Percentiles rank a stretch among this genome's conserved stretches.
Evolutionary conservation across 257 asterid species (phyloP).

Genomic region (Agastache rugosa): DNA sequence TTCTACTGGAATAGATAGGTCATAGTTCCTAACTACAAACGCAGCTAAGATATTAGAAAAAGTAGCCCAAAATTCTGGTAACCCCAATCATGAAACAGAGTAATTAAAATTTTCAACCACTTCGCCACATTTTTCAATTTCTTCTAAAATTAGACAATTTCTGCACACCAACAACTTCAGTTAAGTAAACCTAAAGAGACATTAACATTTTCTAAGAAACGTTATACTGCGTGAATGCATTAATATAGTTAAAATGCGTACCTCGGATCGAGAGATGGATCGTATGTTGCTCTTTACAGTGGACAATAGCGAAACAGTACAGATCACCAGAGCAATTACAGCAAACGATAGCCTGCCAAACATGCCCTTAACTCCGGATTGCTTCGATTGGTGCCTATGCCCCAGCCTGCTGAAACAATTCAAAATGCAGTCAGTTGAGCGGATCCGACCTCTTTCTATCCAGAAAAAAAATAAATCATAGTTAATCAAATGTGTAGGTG

Average conservation of each 20-base stretch:
- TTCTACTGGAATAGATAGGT: conserved; percentile 14
- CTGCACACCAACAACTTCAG: conserved; percentile 25
- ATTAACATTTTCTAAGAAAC: conserved; percentile 1
- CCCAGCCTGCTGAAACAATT: conserved; percentile 53
- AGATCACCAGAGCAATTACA: conserved; percentile 69
- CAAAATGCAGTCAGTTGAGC: conserved; percentile 31
- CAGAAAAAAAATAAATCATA: neutral
- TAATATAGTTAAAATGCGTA: conserved; percentile 26
- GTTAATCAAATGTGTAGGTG: conserved; percentile 3
- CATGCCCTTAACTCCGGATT: conserved; percentile 74
- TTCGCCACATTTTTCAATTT: conserved; percentile 8
- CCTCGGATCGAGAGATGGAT: conserved; percentile 60
- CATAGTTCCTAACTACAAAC: neutral
- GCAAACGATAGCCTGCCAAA: conserved; percentile 73
- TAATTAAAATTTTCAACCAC: conserved; percentile 6
- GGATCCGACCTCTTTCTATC: conserved; percentile 38
- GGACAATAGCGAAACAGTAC: conserved; percentile 63
- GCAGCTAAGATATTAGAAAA: conserved; percentile 17
- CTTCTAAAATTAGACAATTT: neutral
- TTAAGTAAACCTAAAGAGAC: neutral
- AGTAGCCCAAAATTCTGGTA: conserved; percentile 6
- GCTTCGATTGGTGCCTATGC: conserved; percentile 74
- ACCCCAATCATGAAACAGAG: conserved; percentile 22
- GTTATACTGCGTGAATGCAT: conserved; percentile 1
- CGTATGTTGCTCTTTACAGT: conserved; percentile 49